Percentiles rank a stretch among this genome's conserved stretches.
These are phyloP conservation scores for Lactarius akahatsu DNA, from an alignment of 768 basidiomycete genomes.

Conservation along the genomic window DNA sequence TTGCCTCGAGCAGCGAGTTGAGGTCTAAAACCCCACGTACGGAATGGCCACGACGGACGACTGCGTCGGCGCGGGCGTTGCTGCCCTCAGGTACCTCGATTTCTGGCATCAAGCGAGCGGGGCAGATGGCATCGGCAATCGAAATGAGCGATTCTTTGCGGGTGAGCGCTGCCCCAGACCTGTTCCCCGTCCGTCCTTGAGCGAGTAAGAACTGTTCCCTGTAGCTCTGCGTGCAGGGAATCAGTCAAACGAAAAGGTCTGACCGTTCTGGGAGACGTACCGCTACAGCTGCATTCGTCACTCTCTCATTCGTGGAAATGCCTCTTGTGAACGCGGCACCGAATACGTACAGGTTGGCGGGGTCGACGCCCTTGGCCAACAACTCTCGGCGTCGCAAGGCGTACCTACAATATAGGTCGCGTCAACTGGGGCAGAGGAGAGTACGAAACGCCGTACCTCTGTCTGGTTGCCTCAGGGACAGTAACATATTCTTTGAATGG, in stretches of 20 bases:
- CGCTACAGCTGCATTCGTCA: conserved; percentile 11
- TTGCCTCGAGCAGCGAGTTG: neutral
- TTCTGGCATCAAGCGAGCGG: neutral
- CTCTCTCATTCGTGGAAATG: conserved; percentile 5
- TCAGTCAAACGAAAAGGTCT: neutral
- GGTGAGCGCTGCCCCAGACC: neutral
- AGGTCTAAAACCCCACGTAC: conserved; percentile 1
- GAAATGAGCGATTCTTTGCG: conserved; percentile 16
- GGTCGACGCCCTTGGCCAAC: conserved; percentile 7
- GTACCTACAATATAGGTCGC: conserved; percentile 3
- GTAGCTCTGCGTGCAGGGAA: conserved; percentile 1
- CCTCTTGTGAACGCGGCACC: conserved; percentile 9
- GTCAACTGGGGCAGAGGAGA: neutral
- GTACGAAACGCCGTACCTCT: neutral
- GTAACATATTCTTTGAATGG: conserved; percentile 20
- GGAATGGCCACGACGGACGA: conserved; percentile 11
- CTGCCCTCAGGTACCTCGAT: neutral
- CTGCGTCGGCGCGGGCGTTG: neutral
- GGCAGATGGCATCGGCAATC: conserved; percentile 21
- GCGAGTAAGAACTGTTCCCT: conserved; percentile 10
- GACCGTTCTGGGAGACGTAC: neutral
- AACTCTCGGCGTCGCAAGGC: conserved; percentile 4
- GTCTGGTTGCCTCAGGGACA: conserved; percentile 14
- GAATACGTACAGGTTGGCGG: conserved; percentile 7
- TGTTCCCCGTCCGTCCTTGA: neutral